These are phyloP conservation scores for Solanum gracilifrons DNA, from an alignment of 257 asterid species.

Conservation along the genomic window DNA sequence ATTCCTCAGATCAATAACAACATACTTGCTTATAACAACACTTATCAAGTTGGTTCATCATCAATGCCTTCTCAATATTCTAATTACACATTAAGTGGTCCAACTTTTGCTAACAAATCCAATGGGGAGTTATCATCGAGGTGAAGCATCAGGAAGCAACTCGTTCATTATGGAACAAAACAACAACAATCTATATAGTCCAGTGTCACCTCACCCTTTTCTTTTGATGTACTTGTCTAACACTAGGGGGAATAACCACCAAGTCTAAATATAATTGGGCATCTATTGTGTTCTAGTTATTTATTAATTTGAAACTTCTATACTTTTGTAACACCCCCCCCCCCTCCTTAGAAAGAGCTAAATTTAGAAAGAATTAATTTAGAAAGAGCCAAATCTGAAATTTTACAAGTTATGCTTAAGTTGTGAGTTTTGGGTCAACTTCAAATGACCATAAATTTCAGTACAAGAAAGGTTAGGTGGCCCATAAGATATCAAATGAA, in stretches of 20 bases:
- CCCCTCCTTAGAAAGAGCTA: too few species aligned
- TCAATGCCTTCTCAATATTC: background rate
- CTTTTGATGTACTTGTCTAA: background rate
- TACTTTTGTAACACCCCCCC: too few species aligned
- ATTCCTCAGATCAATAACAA: background rate
- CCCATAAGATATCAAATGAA: too few species aligned
- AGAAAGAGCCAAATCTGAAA: too few species aligned
- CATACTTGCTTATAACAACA: background rate
- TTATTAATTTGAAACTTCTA: too few species aligned
- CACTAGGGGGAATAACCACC: too few species aligned
- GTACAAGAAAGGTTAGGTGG: too few species aligned
- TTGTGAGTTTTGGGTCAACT: too few species aligned
- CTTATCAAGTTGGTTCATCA: background rate
- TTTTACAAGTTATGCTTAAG: too few species aligned
- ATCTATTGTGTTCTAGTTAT: background rate
- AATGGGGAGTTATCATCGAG: background rate
- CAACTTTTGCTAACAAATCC: background rate
- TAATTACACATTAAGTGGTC: background rate
- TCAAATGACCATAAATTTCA: too few species aligned
- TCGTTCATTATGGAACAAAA: background rate
- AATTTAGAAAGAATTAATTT: too few species aligned
- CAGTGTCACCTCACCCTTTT: background rate
- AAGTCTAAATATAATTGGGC: background rate
- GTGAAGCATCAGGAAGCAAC: background rate
- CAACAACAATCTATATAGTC: background rate